phyloP scores from a whole-genome alignment of 306 rosid genomes.

The Fragaria iinumae region DNA sequence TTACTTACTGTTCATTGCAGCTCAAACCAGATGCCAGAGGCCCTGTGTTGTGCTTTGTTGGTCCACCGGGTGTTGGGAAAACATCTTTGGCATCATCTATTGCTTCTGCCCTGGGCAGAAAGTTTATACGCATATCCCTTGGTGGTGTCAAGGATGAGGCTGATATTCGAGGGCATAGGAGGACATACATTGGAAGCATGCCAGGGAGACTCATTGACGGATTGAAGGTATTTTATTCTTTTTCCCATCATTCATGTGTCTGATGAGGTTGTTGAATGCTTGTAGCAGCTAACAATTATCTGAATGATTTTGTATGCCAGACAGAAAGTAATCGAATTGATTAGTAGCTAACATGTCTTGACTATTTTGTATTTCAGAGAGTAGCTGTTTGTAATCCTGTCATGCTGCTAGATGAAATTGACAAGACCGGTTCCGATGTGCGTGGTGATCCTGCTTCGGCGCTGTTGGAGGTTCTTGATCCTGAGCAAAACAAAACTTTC shows the following conservation, averaged over 20 bases:
- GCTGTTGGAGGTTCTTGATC: constrained; percentile 93
- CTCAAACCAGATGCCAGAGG: constrained; percentile 99
- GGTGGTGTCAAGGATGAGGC: constrained; percentile 99
- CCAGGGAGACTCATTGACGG: constrained; percentile 98
- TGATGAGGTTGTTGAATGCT: not conserved
- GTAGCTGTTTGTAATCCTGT: constrained; percentile 89
- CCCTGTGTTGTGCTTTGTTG: constrained; percentile 97
- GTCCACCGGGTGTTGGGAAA: constrained; percentile 99
- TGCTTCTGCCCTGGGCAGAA: constrained; percentile 90
- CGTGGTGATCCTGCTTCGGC: constrained; percentile 99
- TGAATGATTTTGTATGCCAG: not conserved
- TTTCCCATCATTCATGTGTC: not conserved
- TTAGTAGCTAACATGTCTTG: constrained; percentile 2
- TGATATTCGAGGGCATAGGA: constrained; percentile 95
- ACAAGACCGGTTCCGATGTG: constrained; percentile 93
- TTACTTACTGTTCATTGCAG: constrained; percentile 43
- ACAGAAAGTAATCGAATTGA: not conserved
- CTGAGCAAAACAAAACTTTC: constrained; percentile 89
- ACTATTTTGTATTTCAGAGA: constrained; percentile 45
- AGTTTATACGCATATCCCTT: constrained; percentile 87
- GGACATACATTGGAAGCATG: constrained; percentile 99
- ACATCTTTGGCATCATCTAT: constrained; percentile 95
- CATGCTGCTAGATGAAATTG: constrained; percentile 93
- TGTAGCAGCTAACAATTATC: constrained; percentile 1
- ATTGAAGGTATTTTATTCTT: constrained; percentile 56